These are phyloP conservation scores for Pythium inflatum DNA, from an alignment of 352 stramenopile genomes.

Conservation along the genomic window DNA sequence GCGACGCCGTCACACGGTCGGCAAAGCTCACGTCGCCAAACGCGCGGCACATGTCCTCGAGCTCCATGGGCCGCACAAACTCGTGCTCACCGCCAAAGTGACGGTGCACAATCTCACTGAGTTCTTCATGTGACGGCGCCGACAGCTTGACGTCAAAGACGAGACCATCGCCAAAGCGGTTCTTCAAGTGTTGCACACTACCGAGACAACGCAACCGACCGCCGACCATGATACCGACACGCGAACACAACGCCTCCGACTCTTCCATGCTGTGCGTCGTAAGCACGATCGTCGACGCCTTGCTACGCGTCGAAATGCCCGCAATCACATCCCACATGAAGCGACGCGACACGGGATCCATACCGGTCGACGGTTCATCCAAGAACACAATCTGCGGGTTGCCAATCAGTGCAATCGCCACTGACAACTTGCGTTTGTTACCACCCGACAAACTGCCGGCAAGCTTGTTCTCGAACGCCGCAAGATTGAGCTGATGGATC, in stretches of 20 bases:
- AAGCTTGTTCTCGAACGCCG: constrained; percentile 73
- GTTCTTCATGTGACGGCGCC: constrained; percentile 29
- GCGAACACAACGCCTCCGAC: constrained; percentile 93
- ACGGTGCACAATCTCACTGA: constrained; percentile 39
- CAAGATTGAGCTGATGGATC: constrained; percentile 77
- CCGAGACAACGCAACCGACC: constrained; percentile 79
- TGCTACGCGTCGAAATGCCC: constrained; percentile 65
- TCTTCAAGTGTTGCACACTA: constrained; percentile 95
- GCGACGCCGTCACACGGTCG: constrained; percentile 50
- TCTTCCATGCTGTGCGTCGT: constrained; percentile 98
- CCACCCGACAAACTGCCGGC: constrained; percentile 74
- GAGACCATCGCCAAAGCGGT: constrained; percentile 94
- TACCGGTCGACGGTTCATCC: constrained; percentile 89
- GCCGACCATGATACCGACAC: constrained; percentile 94
- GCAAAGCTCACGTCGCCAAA: constrained; percentile 36
- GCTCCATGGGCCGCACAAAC: constrained; percentile 49
- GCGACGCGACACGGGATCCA: constrained; percentile 94
- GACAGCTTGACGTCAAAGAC: constrained; percentile 83
- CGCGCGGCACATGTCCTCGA: constrained; percentile 49
- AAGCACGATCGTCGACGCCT: constrained; percentile 87
- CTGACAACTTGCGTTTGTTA: constrained; percentile 93
- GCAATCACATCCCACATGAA: constrained; percentile 96
- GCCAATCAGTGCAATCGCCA: constrained; percentile 94
- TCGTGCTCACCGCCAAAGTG: constrained; percentile 5
- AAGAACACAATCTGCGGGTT: constrained; percentile 91